phyloP scores from a whole-genome alignment of 768 basidiomycete species.

The Naganishia vaughanmartiniae region DNA sequence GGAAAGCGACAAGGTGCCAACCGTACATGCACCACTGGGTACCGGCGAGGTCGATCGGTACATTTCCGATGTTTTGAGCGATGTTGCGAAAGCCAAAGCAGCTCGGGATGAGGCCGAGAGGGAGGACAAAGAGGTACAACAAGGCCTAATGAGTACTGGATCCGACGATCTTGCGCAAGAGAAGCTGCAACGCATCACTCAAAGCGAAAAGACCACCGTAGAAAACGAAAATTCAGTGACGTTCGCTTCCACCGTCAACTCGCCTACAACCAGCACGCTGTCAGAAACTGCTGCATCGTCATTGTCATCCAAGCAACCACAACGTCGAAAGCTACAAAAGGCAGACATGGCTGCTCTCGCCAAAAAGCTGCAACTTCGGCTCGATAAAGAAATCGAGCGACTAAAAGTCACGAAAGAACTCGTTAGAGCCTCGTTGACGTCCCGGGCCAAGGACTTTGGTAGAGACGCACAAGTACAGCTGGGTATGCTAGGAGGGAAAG shows the following conservation, averaged over 20 bases:
- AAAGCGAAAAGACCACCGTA: neutral
- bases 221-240: neutral
- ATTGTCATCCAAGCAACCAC: neutral
- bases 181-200: neutral
- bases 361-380: slow-evolving; percentile 13
- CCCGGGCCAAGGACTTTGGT: slow-evolving; percentile 16
- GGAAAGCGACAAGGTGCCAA: slow-evolving; percentile 2
- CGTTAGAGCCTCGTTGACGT: slow-evolving; percentile 5
- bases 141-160: neutral
- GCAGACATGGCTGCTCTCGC: slow-evolving; percentile 14
- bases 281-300: neutral
- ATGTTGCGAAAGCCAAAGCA: slow-evolving; percentile 15
- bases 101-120: neutral
- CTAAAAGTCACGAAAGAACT: slow-evolving; percentile 14
- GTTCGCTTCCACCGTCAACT: neutral
- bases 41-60: slow-evolving; percentile 7
- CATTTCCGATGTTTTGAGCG: slow-evolving; percentile 19
- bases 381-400: slow-evolving; percentile 23
- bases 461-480: slow-evolving; percentile 53
- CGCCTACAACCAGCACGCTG: neutral
- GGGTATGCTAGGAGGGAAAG: slow-evolving; percentile 68
- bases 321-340: neutral
- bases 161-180: neutral
- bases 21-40: neutral
- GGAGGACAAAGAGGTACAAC: neutral